phyloP scores from a whole-genome alignment of 257 asterid species.

The Dorcoceras hygrometricum region DNA sequence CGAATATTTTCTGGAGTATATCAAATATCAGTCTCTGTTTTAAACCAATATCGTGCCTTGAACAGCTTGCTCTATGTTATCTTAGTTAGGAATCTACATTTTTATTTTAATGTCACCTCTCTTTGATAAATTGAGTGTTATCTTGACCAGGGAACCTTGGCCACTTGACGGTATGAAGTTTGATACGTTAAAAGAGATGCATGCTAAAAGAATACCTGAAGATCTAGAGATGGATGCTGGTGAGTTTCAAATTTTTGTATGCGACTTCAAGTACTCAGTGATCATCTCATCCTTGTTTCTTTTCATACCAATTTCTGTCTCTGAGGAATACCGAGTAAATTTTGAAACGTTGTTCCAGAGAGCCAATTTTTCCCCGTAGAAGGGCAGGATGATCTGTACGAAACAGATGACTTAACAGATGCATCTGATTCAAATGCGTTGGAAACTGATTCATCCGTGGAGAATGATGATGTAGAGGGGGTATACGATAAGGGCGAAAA shows the following conservation, averaged over 20 bases:
- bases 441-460: constrained; percentile 33
- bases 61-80: no score
- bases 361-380: constrained; percentile 46
- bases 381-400: constrained; percentile 28
- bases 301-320: background rate
- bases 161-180: constrained; percentile 91
- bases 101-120: background rate
- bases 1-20: no score
- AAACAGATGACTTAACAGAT: constrained; percentile 28
- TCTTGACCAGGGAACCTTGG: constrained; percentile 66
- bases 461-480: constrained; percentile 28
- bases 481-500: constrained; percentile 28
- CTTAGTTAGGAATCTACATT: background rate
- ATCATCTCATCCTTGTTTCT: background rate
- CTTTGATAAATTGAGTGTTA: constrained; percentile 1
- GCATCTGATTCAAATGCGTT: constrained; percentile 35
- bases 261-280: background rate
- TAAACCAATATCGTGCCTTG: no score
- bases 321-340: constrained; percentile 7
- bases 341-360: constrained; percentile 39
- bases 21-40: no score
- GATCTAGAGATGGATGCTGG: constrained; percentile 61
- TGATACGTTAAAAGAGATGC: constrained; percentile 72
- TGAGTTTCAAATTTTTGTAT: constrained; percentile 25
- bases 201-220: constrained; percentile 60